Evolutionary conservation across 352 stramenopile genomes (phyloP).

Genomic region (Aphanomyces euteiches): DNA sequence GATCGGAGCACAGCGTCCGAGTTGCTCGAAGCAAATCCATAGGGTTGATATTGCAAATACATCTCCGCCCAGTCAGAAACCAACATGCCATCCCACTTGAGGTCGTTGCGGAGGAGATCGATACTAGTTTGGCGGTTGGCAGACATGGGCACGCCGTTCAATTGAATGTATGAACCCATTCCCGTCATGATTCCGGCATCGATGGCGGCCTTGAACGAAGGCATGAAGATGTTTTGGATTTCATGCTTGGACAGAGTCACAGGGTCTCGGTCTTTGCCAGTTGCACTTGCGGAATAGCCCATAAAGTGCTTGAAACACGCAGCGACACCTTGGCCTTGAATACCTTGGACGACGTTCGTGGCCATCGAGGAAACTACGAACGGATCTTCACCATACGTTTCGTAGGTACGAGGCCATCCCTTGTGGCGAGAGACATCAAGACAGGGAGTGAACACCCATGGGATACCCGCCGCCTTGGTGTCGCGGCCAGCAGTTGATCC

Average conservation of each 20-base stretch:
- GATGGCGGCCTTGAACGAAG: slow-evolving; percentile 78
- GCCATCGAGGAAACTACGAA: slow-evolving; percentile 53
- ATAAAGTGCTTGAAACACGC: slow-evolving; percentile 61
- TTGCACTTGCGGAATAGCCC: slow-evolving; percentile 36
- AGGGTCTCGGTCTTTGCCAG: slow-evolving; percentile 70
- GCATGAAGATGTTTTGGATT: slow-evolving; percentile 80
- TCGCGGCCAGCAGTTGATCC: slow-evolving; percentile 52
- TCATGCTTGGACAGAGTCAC: slow-evolving; percentile 74
- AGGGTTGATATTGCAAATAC: slow-evolving; percentile 72
- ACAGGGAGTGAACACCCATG: slow-evolving; percentile 73
- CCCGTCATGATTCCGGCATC: slow-evolving; percentile 76
- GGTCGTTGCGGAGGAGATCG: slow-evolving; percentile 77
- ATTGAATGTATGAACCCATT: slow-evolving; percentile 92
- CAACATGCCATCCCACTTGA: slow-evolving; percentile 83
- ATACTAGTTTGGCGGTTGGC: slow-evolving; percentile 64
- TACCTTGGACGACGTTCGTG: slow-evolving; percentile 41
- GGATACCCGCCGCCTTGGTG: slow-evolving; percentile 54
- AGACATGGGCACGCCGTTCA: slow-evolving; percentile 90
- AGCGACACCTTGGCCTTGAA: slow-evolving; percentile 39
- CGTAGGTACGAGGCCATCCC: slow-evolving; percentile 64
- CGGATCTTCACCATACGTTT: slow-evolving; percentile 84
- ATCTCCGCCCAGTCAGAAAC: slow-evolving; percentile 93
- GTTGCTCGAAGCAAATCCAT: slow-evolving; percentile 45
- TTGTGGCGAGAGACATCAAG: slow-evolving; percentile 58
- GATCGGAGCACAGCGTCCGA: slow-evolving; percentile 62